These are phyloP conservation scores for Thinopyrum elongatum DNA, from an alignment of 176 grass and related monocot species.

Conservation along the genomic window DNA sequence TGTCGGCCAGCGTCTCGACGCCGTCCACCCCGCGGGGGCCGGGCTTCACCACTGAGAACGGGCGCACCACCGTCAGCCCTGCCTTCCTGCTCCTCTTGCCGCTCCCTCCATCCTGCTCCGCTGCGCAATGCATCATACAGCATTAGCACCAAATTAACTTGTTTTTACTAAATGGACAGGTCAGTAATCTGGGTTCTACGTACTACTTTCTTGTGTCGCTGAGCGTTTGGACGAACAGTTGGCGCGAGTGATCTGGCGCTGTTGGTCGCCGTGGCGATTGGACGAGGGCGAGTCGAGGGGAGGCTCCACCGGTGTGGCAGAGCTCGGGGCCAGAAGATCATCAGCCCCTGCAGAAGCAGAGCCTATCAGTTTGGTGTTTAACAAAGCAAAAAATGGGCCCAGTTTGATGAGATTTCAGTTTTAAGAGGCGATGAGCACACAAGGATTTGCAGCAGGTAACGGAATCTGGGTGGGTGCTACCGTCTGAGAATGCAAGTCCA, in stretches of 20 bases:
- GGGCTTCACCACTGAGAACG: slow-evolving; percentile 69
- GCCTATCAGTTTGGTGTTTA: neutral
- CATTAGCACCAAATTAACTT: neutral
- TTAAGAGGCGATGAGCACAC: neutral
- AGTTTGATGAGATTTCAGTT: neutral
- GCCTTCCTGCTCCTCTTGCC: slow-evolving; percentile 24
- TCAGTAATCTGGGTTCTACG: neutral
- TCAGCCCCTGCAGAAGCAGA: slow-evolving; percentile 18
- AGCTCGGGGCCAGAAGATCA: neutral
- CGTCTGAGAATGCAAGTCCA: slow-evolving; percentile 9
- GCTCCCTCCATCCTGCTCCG: neutral
- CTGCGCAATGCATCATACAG: neutral
- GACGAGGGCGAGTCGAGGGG: slow-evolving; percentile 17
- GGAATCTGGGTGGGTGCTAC: neutral
- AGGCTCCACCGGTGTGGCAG: neutral
- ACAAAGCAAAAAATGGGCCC: neutral
- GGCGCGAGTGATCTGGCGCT: neutral
- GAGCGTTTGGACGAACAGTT: slow-evolving; percentile 6
- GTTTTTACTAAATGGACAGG: neutral
- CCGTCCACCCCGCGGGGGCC: slow-evolving; percentile 49
- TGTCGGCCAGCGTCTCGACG: slow-evolving; percentile 52
- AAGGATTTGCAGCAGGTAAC: neutral
- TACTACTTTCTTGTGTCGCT: slow-evolving; percentile 14
- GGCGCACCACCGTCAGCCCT: slow-evolving; percentile 28
- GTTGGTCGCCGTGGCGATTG: slow-evolving; percentile 1